Evolutionary conservation across 2,329 filamentous ascomycete genomes (phyloP), one percentile per base, ranked within the genome.

Genomic region (Fusarium humuli): DNA sequence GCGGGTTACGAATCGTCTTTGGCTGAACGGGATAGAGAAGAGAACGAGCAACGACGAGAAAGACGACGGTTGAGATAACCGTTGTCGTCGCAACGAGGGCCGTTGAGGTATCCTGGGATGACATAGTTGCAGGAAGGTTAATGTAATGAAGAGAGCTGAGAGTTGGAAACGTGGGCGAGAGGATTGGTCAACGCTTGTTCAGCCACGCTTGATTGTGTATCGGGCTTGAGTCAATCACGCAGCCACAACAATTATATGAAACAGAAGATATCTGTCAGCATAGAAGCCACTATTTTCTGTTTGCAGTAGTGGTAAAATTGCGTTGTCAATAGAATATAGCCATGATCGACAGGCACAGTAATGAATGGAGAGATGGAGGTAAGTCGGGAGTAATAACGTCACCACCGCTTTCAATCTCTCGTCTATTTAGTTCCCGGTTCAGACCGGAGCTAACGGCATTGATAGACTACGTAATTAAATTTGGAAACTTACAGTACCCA

Each of bases 1-100:
- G 79, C 32, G 86, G 85, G 34, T 81, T 85, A 13, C 75, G 79
- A 55, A 87, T 79, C 32, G 84, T 74, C 58, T 76, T 78, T 53
- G 77, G 78, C 44, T 77, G 76, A 30, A 72, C 71, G 32, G 84
- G 83, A 78, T 82, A 84, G 14, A 86, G 78, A 27, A 77, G 60
- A n/a, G 73, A 61, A 18, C 74, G 76, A 46, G 76, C 77, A 56
- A 80, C 50, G 25, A 78, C 76, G 20, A 84, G 75, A 41, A 84
- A 67, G 16, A 80, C 75, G 42, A 83, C 70, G 10, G 83, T 85
- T 11, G 80, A 78, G n/a, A 82, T 69, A 37, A 81, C 79, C 0
- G 83, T 82, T 4, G 81, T 81, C 22, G 79, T 80, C 30, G 81
- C 77, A 52, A 82, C 69, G 11, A 79, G 71, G 22, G 76, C 72